Conservation (phyloP, 2,329 filamentous ascomycete genomes). For the Arthrobotrys sphaeroides region DNA sequence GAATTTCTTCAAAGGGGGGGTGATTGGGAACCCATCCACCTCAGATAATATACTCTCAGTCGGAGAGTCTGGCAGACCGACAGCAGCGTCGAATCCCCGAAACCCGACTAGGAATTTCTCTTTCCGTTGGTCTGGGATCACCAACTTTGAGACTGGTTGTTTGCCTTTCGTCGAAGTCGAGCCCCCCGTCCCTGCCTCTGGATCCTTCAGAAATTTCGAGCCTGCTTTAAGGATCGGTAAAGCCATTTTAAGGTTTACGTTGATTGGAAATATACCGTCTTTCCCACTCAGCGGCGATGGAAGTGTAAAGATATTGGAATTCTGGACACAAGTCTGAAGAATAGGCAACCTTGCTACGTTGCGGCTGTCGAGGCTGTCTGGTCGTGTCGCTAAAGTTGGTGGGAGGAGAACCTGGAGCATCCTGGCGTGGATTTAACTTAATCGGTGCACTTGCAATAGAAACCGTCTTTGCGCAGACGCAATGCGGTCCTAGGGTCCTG, state of each 20-base stretch:
- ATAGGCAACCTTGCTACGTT: slow-evolving; percentile 1
- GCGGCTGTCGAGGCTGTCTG: slow-evolving; percentile 18
- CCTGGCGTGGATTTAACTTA: slow-evolving; percentile 2
- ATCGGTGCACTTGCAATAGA: background rate
- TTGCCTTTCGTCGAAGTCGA: slow-evolving; percentile 18
- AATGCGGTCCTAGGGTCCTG: background rate
- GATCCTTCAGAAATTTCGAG: slow-evolving; percentile 8
- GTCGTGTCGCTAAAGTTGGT: slow-evolving; percentile 20
- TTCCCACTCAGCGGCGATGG: slow-evolving; percentile 11
- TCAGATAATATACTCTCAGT: slow-evolving; percentile 36
- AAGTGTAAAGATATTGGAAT: slow-evolving; percentile 38
- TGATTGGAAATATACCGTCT: slow-evolving; percentile 22
- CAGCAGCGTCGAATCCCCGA: slow-evolving; percentile 38
- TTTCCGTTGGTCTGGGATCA: slow-evolving; percentile 32
- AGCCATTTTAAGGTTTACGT: slow-evolving; percentile 51
- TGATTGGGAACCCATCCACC: slow-evolving; percentile 4
- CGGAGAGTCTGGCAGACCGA: slow-evolving; percentile 39
- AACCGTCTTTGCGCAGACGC: background rate
- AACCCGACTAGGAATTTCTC: slow-evolving; percentile 45
- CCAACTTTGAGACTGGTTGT: slow-evolving; percentile 26
- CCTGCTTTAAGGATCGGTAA: slow-evolving; percentile 20
- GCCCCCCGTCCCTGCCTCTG: background rate
- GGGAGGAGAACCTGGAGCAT: slow-evolving; percentile 46
- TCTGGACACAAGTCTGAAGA: slow-evolving; percentile 28
- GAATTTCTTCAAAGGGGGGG: slow-evolving; percentile 11